Evolutionary conservation across 345 rosid genomes (phyloP).

Genomic region (Citrus glauca): DNA sequence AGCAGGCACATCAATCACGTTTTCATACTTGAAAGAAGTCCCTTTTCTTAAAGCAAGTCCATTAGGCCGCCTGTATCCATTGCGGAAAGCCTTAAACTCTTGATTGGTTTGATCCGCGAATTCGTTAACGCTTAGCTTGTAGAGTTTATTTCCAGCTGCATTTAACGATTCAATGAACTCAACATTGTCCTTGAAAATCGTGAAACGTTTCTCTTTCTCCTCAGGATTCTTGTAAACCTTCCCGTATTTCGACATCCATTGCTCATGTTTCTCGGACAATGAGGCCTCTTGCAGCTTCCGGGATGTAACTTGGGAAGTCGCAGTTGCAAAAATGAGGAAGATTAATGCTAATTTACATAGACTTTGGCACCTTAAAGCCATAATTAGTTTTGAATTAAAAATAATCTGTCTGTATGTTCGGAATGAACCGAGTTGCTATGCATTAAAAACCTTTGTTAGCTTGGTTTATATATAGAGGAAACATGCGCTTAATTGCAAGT

Average conservation of each 20-base stretch:
- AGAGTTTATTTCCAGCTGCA: constrained; percentile 19
- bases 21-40: constrained; percentile 28
- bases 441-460: neutral
- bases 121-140: constrained; percentile 38
- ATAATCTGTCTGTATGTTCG: neutral
- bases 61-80: constrained; percentile 28
- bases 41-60: neutral
- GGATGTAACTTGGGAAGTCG: constrained; percentile 8
- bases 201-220: constrained; percentile 23
- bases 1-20: constrained; percentile 29
- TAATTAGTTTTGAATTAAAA: neutral
- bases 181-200: constrained; percentile 26
- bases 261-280: constrained; percentile 23
- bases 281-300: constrained; percentile 14
- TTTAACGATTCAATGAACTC: constrained; percentile 24
- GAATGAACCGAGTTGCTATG: neutral
- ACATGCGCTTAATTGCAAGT: neutral
- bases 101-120: constrained; percentile 45
- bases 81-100: constrained; percentile 35
- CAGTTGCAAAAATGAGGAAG: constrained; percentile 1
- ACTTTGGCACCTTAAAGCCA: constrained; percentile 4
- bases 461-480: constrained; percentile 11
- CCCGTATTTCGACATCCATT: constrained; percentile 29
- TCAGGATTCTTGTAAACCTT: constrained; percentile 11
- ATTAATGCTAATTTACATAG: neutral